phyloP scores from a whole-genome alignment of 1,139 yeast genomes.

The Arxiozyma bovina region DNA sequence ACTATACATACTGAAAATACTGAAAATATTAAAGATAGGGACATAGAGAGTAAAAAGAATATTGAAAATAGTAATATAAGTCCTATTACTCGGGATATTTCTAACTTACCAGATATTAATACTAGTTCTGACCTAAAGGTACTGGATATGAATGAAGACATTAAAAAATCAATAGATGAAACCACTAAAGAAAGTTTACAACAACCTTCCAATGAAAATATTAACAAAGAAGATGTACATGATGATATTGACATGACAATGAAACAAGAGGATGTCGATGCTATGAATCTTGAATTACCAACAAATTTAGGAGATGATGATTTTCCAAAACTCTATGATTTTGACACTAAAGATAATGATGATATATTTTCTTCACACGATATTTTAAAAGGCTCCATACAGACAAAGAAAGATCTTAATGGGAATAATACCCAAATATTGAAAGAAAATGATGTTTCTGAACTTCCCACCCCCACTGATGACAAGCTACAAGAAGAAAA shows the following conservation, averaged over 20 bases:
- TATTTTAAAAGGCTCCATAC: constrained; percentile 11
- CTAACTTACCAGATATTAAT: neutral
- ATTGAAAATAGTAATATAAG: too few relatives aligned
- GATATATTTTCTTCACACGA: constrained; percentile 22
- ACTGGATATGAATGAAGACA: neutral
- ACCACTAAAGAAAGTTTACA: neutral
- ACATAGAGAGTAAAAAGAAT: neutral
- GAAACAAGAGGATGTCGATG: constrained; percentile 2
- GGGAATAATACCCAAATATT: constrained; percentile 6
- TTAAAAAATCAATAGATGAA: neutral
- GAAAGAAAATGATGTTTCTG: constrained; percentile 2
- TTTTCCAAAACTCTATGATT: constrained; percentile 23
- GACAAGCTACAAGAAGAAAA: neutral
- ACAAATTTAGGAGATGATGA: constrained; percentile 20
- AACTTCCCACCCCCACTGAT: neutral
- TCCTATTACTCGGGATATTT: neutral
- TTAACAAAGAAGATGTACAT: neutral
- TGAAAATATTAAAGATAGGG: neutral
- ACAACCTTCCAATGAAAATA: neutral
- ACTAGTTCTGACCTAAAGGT: neutral
- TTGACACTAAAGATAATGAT: constrained; percentile 26
- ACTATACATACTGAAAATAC: neutral
- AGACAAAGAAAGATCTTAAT: constrained; percentile 9
- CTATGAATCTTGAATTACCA: constrained; percentile 15
- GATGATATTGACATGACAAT: neutral